Conservation (phyloP, 768 basidiomycete species). For the Suillus variegatus region DNA sequence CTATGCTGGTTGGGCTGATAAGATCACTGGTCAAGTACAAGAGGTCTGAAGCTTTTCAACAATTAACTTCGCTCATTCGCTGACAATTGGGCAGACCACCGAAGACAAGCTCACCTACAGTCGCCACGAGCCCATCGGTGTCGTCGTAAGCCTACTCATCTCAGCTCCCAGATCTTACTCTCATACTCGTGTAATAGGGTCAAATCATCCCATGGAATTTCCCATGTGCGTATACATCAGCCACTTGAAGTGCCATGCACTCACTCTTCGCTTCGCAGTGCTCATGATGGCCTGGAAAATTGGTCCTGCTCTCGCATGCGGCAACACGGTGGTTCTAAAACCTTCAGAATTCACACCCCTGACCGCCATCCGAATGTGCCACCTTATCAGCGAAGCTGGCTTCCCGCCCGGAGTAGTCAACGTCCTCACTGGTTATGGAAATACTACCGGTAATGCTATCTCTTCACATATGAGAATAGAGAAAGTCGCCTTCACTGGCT, state of each 20-base stretch:
- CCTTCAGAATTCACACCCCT: conserved; percentile 74
- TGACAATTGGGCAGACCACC: conserved; percentile 24
- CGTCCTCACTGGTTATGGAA: conserved; percentile 67
- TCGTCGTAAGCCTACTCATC: conserved; percentile 33
- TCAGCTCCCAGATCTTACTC: too few species aligned
- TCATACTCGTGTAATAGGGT: too few species aligned
- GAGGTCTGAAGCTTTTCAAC: conserved; percentile 38
- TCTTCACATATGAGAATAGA: conserved; percentile 56
- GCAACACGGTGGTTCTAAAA: conserved; percentile 75
- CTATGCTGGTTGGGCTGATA: conserved; percentile 92
- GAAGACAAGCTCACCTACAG: conserved; percentile 62
- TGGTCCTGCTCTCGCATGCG: conserved; percentile 69
- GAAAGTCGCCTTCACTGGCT: conserved; percentile 82
- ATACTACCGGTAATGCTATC: conserved; percentile 65
- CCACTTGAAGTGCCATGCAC: background rate
- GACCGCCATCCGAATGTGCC: conserved; percentile 49
- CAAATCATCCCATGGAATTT: conserved; percentile 56
- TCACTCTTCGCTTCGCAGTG: conserved; percentile 21
- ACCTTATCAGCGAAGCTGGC: conserved; percentile 63
- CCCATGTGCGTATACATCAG: conserved; percentile 31
- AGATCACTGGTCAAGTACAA: conserved; percentile 73
- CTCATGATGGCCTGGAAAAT: conserved; percentile 70
- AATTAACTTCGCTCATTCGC: background rate
- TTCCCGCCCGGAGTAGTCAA: conserved; percentile 75
- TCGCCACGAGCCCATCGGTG: conserved; percentile 65